Evolutionary conservation across 2,329 filamentous ascomycete genomes (phyloP).

Genomic region (Alternaria triticina): DNA sequence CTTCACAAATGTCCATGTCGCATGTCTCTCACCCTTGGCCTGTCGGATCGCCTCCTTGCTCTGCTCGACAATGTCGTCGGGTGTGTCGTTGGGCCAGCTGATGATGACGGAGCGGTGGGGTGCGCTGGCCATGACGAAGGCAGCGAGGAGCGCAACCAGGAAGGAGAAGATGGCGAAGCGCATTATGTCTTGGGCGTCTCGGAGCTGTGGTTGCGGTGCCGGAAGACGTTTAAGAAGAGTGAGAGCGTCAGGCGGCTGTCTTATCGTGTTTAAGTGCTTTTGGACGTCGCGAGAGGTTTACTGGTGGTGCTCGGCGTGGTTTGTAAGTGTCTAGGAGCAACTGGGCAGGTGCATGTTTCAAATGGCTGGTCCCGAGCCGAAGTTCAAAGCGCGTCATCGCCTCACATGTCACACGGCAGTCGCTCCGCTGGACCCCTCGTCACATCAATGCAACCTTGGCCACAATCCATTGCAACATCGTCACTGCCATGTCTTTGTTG

Average conservation of each 20-base stretch:
- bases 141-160: conserved; percentile 64
- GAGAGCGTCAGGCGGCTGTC: not conserved
- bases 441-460: not conserved
- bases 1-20: not conserved
- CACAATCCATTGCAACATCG: not conserved
- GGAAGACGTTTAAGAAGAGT: not conserved
- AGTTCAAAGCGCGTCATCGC: conserved; percentile 14
- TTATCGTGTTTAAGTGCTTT: not conserved
- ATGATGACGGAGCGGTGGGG: conserved; percentile 77
- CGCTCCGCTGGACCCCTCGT: not conserved
- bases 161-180: conserved; percentile 65
- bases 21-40: conserved; percentile 64
- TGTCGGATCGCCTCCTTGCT: conserved; percentile 74
- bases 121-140: conserved; percentile 65
- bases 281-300: not conserved
- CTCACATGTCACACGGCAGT: not conserved
- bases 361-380: conserved; percentile 9
- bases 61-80: conserved; percentile 69
- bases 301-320: not conserved
- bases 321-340: conserved; percentile 5
- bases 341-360: conserved; percentile 12
- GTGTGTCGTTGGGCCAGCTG: conserved; percentile 74
- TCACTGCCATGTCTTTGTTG: not conserved
- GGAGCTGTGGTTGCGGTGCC: not conserved
- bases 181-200: conserved; percentile 59